phyloP scores from a whole-genome alignment of 2,329 filamentous ascomycete species.

The Fusarium fujikuroi region DNA sequence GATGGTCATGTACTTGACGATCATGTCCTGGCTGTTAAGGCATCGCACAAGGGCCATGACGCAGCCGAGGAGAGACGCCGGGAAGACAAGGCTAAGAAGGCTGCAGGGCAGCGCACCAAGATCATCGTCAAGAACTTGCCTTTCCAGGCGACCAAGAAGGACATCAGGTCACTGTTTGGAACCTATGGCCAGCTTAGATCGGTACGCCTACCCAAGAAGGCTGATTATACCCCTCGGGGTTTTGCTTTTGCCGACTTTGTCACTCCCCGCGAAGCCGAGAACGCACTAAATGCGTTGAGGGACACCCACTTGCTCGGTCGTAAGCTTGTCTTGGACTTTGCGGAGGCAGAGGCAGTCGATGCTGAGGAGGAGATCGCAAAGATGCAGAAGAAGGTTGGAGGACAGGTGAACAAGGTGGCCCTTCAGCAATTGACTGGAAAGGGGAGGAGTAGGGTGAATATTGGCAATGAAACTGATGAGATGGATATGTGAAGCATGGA shows the following conservation, averaged over 20 bases:
- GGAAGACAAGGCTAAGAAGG: slow-evolving; percentile 85
- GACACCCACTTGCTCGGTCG: slow-evolving; percentile 94
- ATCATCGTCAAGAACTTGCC: slow-evolving; percentile 98
- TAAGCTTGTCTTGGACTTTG: slow-evolving; percentile 90
- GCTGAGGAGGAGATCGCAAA: slow-evolving; percentile 95
- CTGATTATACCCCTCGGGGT: slow-evolving; percentile 86
- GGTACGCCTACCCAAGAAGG: slow-evolving; percentile 94
- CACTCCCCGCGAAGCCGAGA: slow-evolving; percentile 87
- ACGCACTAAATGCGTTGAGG: slow-evolving; percentile 88
- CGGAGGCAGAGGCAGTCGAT: slow-evolving; percentile 87
- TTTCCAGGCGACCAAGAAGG: slow-evolving; percentile 94
- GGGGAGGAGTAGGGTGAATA: slow-evolving; percentile 88
- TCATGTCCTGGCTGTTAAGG: slow-evolving; percentile 85
- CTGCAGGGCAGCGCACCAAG: slow-evolving; percentile 82
- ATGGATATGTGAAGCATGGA: slow-evolving; percentile 50
- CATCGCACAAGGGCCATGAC: slow-evolving; percentile 87
- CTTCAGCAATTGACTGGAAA: slow-evolving; percentile 87
- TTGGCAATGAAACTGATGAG: slow-evolving; percentile 76
- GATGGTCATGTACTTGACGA: slow-evolving; percentile 88
- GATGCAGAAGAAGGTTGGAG: slow-evolving; percentile 95
- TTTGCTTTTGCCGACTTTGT: slow-evolving; percentile 98
- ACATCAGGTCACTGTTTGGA: slow-evolving; percentile 85
- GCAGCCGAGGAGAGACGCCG: slow-evolving; percentile 87
- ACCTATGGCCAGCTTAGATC: slow-evolving; percentile 93
- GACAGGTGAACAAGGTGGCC: slow-evolving; percentile 90